Evolutionary conservation across 2,329 filamentous ascomycete genomes (phyloP), one percentile per base, ranked within the genome.

Genomic region (Metarhizium brunneum): DNA sequence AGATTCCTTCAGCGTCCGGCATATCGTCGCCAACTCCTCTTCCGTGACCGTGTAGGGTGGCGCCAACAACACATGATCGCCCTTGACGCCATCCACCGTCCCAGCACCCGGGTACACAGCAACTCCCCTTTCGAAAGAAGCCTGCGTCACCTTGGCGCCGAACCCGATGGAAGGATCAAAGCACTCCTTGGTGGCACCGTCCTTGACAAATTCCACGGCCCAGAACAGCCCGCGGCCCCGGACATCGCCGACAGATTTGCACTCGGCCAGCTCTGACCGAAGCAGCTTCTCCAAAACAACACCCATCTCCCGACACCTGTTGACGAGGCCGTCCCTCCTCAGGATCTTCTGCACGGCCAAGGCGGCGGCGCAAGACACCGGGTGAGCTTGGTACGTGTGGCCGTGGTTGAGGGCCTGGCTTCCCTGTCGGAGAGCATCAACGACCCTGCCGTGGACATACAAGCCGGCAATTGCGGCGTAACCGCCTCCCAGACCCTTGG

Each of bases 401-500:
- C 63, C 63, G 35, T 64, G 62, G 36, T 55, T 58, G 52, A 65
- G 45, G 16, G 52, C 42, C 14, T 45, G 38, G 48, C 38, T 40
- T 7, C 55, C 55, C 36, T 20, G 40, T 38, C 49, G 30, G 18
- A 57, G 52, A n/a, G 47, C 47, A 16, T 49, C 48, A 6, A 57
- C 3, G 4, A 57, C 52, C 62, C 25, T 30, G 11, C 32, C 30
- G 35, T 47, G 55, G 3, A 57, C 52, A 20, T 54, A 47, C 7
- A 57, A 40, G 42, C 20, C 55, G 2, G 52, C 48, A 32, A 57
- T 54, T 20, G 74, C 73, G 6, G 76, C 74, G 61, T 82, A 86
- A 0, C 85, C 85, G 29, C 77, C 84, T 1, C 79, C 83, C 0
- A 90, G 74, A 0, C 81, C 83, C 66, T 89, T 90, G 0, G 81